Base-by-base conservation (phyloP, 2,329 filamentous ascomycete genomes). In the Monosporascus cannonballus region DNA sequence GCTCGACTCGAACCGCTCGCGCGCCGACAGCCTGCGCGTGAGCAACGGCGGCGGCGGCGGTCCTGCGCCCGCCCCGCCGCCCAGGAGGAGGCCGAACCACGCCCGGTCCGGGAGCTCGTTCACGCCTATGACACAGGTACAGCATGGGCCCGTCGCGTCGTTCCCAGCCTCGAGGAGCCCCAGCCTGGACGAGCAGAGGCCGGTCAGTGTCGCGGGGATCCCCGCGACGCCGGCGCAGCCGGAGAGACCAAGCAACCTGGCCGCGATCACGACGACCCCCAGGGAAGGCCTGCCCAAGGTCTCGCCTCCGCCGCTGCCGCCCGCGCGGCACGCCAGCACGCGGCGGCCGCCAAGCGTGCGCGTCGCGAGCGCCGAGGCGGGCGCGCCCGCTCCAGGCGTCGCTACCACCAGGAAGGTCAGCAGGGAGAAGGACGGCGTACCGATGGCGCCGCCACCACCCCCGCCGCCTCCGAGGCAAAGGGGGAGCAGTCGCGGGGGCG, bases 51-150 rank as follows among this genome's bases (percentile, higher is more conserved):
- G 34, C 44, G 27, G 39, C 18, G 22, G 39, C 14, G 18, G 39
- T 20, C n/a, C 42, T 9, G 73, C 71, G 0, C 80, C 79, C 0
- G 74, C 76, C 8, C 80, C 81, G 17, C 80, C 81, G 18, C 80
- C 81, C 1, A 78, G 81, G 8, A 73, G 80, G 45, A 73, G 81
- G 30, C 74, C 74, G 6, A 69, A 69, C 34, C 71, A 73, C 47
- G 63, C 58, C 25, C 60, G 65, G 45, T 61, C 67, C 38, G 57
- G 54, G 3, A 67, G 63, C 51, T 64, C 61, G 22, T 59, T 59
- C 37, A 49, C 20, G 42, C 57, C 15, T 53, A 60, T 17, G 45
- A 52, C 9, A 54, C 55, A 27, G 37, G 51, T 7, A 52, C 52
- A 36, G 20, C 57, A 56, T 34, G 46, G 18, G 18, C n/a, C n/a